Conservation (phyloP, 1,284 basidiomycete genomes). For the Trichosporon sp. region DNA sequence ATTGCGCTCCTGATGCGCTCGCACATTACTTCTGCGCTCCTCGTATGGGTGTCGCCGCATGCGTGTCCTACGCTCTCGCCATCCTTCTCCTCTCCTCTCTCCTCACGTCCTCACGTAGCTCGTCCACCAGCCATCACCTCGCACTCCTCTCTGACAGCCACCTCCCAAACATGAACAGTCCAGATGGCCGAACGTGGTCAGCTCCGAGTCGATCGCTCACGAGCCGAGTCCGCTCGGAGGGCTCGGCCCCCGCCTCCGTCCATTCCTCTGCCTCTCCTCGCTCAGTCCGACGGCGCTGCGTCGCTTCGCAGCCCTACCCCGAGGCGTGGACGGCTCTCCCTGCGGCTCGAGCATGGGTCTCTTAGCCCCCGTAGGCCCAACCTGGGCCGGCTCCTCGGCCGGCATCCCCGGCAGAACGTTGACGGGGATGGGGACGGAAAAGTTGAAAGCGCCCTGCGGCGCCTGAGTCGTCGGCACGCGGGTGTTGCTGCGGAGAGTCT, state of each 20-base stretch:
- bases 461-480: neutral
- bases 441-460: conserved; percentile 12
- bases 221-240: neutral
- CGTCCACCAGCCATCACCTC: neutral
- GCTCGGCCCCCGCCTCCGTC: neutral
- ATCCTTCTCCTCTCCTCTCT: neutral
- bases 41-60: no score
- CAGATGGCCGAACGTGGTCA: no score
- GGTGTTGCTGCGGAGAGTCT: neutral
- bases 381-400: conserved; percentile 9
- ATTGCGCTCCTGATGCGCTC: neutral
- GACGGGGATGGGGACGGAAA: conserved; percentile 12
- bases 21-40: neutral
- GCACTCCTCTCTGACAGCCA: no score
- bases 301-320: conserved; percentile 14
- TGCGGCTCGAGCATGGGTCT: conserved; percentile 19
- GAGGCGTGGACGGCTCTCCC: conserved; percentile 10
- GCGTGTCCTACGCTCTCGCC: neutral
- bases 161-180: no score
- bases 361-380: conserved; percentile 12
- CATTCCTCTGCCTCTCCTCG: conserved; percentile 1
- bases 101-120: neutral
- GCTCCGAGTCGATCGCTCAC: neutral
- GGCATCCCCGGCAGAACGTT: conserved; percentile 6
- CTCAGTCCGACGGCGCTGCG: neutral